Evolutionary conservation across 768 basidiomycete genomes (phyloP).

Genomic region (Hydnomerulius pinastri): DNA sequence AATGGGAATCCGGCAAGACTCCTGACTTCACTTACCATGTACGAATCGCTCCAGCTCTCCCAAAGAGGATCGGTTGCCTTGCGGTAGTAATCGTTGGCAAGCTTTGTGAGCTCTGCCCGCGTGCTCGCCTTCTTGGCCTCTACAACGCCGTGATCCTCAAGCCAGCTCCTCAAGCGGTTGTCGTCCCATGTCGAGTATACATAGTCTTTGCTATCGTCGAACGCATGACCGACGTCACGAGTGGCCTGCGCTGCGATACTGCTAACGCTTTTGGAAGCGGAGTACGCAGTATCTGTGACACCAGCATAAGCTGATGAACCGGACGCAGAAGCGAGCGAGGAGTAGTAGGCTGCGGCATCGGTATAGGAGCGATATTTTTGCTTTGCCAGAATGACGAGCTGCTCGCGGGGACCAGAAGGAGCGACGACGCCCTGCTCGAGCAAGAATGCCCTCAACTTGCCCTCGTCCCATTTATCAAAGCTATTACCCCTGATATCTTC

Average conservation of each 20-base stretch:
- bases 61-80: constrained; percentile 66
- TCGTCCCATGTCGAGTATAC: constrained; percentile 91
- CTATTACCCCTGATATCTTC: constrained; percentile 55
- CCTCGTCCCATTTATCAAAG: constrained; percentile 87
- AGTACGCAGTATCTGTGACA: constrained; percentile 36
- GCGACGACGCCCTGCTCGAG: constrained; percentile 86
- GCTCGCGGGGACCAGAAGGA: constrained; percentile 76
- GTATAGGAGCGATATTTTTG: constrained; percentile 63
- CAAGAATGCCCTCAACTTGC: constrained; percentile 76
- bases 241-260: constrained; percentile 55
- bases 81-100: constrained; percentile 72
- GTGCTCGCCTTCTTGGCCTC: constrained; percentile 56
- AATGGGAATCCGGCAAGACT: neutral
- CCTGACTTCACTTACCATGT: constrained; percentile 54
- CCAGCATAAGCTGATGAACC: constrained; percentile 55
- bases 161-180: constrained; percentile 65
- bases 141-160: constrained; percentile 73
- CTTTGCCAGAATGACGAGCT: constrained; percentile 78
- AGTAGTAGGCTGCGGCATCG: constrained; percentile 58
- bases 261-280: constrained; percentile 42
- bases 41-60: constrained; percentile 85
- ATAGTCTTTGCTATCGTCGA: constrained; percentile 84
- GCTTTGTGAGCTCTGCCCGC: constrained; percentile 63
- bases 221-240: constrained; percentile 44
- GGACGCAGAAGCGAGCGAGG: constrained; percentile 47